Percentiles rank a stretch among this genome's conserved stretches.
Evolutionary conservation across 768 basidiomycete genomes (phyloP).

Genomic region (Russula brevipes): DNA sequence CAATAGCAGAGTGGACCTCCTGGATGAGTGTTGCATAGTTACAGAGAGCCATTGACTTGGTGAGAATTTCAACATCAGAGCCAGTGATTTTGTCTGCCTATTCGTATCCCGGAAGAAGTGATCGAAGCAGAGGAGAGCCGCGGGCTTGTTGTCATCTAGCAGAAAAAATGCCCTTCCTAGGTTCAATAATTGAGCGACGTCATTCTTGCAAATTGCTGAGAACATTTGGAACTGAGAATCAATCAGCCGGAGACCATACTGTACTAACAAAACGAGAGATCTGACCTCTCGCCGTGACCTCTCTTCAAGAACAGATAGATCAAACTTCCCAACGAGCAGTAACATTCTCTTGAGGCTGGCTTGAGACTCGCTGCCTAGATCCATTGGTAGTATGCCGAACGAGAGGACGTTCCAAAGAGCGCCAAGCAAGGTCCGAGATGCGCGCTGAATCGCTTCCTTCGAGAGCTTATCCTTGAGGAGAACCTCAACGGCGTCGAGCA

Average conservation of each 20-base stretch:
- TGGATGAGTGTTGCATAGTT: conserved; percentile 6
- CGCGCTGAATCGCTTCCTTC: conserved; percentile 33
- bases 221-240: conserved; percentile 15
- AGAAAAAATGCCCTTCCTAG: neutral
- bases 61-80: neutral
- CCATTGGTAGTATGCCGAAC: conserved; percentile 28
- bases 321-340: neutral
- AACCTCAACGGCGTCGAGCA: conserved; percentile 42
- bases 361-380: neutral
- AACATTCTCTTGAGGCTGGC: conserved; percentile 3
- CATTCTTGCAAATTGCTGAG: neutral
- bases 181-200: neutral
- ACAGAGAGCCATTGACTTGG: neutral
- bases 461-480: conserved; percentile 37
- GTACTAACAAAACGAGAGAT: neutral
- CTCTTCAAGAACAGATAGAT: neutral
- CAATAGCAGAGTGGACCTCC: neutral
- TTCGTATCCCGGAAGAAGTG: conserved; percentile 5
- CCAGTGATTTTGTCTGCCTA: neutral
- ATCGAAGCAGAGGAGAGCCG: conserved; percentile 22
- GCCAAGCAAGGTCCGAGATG: conserved; percentile 39
- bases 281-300: conserved; percentile 2
- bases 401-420: conserved; percentile 45
- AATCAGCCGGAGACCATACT: neutral
- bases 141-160: neutral